Evolutionary conservation across 345 rosid species (phyloP), one percentile per base, ranked within the genome.

Genomic region (Gossypium sturtianum): DNA sequence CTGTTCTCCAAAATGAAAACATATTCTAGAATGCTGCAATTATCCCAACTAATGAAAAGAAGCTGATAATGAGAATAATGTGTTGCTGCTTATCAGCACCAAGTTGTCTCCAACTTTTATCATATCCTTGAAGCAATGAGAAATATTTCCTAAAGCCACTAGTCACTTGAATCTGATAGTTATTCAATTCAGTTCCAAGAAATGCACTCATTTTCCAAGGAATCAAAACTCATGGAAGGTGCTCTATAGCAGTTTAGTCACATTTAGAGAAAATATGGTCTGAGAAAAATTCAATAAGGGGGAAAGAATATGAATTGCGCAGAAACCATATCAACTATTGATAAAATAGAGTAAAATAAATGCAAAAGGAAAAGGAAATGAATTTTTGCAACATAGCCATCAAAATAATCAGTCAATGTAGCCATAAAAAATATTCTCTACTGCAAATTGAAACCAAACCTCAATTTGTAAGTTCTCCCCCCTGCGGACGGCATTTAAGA

Each of bases 401-500:
- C 38, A 23, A 59, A 59, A 58, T 58, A 27, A 58, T 11, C 9
- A 54, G 59, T 57, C 62, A 11, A 22, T 58, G 62, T 4, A 47
- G 16, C 68, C 17, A 47, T 20, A 22, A 59, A 60, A 25, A 29
- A 19, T 43, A 45, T 16, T 13, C 2, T 12, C 9, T 38, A 43
- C 9, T 11, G 29, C 2, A 23, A 70, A 17, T 17, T 74, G 74
- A 74, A 77, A 48, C 58, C 89, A 72, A 83, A 91, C 98, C 97
- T 93, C 96, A 74, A 82, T 34, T 15, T 4, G 66, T 34, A 62
- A 62, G 45, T 62, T 62, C 45, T 62, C 66, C 66, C 66, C 66
- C 79, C 94, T 85, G 75, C 88, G 91, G 87, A 91, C 82, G 74
- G 91, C 90, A 75, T 73, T 85, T 87, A 91, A 78, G 80, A 85